Evolutionary conservation across 768 basidiomycete species (phyloP).

Genomic region (Mycena indigotica): DNA sequence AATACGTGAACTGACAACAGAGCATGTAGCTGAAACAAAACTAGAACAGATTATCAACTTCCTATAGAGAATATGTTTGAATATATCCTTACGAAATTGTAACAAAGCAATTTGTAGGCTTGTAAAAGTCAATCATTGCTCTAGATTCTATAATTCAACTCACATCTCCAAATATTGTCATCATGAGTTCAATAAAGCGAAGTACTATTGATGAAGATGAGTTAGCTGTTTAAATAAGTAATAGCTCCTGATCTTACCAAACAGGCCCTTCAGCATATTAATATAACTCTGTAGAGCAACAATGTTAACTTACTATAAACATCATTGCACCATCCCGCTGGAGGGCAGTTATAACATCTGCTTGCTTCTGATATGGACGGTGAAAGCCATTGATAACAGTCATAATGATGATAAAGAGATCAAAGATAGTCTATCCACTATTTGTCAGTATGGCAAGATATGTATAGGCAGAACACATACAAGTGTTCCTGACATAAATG

Average conservation of each 20-base stretch:
- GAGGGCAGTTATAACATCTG: background rate
- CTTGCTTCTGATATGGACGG: conserved; percentile 1
- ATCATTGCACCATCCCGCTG: conserved; percentile 1
- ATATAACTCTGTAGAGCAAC: background rate
- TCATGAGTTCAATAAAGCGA: background rate
- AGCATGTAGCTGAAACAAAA: conserved; percentile 8
- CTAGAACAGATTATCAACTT: background rate
- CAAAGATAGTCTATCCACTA: conserved; percentile 2
- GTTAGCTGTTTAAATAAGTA: background rate
- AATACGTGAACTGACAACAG: conserved; percentile 11
- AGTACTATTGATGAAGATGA: background rate
- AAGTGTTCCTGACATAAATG: background rate
- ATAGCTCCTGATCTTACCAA: background rate
- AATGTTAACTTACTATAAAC: conserved; percentile 1
- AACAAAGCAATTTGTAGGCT: background rate
- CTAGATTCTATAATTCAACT: background rate
- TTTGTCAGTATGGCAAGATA: no score
- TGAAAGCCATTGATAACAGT: conserved; percentile 2
- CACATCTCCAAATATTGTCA: background rate
- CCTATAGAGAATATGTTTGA: background rate
- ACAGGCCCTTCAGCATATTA: background rate
- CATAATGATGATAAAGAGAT: conserved; percentile 1
- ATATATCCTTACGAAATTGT: background rate
- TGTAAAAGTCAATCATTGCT: no score
- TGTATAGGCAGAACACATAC: no score